A percentile compares a stretch with the other conserved stretches of the same genome.
Conservation (phyloP, 441 rosid genomes). For the Mallotus japonicus region DNA sequence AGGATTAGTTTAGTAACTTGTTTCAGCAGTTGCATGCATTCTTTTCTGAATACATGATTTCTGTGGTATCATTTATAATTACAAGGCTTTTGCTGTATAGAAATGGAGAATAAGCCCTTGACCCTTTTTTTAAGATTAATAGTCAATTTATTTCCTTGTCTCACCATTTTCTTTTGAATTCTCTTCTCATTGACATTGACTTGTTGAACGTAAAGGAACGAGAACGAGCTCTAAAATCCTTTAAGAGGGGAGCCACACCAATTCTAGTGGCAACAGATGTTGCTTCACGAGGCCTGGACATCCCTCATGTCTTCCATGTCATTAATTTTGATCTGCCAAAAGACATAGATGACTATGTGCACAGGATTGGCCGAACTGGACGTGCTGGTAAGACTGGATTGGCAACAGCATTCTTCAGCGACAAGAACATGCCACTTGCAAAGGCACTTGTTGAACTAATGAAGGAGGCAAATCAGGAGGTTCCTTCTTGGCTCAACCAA, state of each 20-base stretch:
- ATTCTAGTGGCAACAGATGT: conserved; percentile 64
- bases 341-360: conserved; percentile 49
- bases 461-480: conserved; percentile 51
- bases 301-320: conserved; percentile 54
- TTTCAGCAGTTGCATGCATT: not conserved
- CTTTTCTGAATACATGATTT: not conserved
- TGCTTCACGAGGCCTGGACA: conserved; percentile 55
- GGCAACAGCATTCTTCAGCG: conserved; percentile 56
- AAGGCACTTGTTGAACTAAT: conserved; percentile 45
- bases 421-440: conserved; percentile 42
- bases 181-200: not conserved
- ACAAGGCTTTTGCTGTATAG: not conserved
- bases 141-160: not conserved
- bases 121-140: not conserved
- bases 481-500: conserved; percentile 47
- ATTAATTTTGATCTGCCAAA: conserved; percentile 54
- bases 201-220: conserved; percentile 45
- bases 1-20: not conserved
- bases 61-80: not conserved
- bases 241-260: conserved; percentile 43
- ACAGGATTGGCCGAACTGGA: conserved; percentile 59
- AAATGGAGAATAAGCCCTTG: not conserved
- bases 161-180: not conserved
- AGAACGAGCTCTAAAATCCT: conserved; percentile 47
- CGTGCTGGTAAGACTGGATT: conserved; percentile 57